Base-by-base conservation (phyloP, 768 basidiomycete species). In the Pleurotus djamor region DNA sequence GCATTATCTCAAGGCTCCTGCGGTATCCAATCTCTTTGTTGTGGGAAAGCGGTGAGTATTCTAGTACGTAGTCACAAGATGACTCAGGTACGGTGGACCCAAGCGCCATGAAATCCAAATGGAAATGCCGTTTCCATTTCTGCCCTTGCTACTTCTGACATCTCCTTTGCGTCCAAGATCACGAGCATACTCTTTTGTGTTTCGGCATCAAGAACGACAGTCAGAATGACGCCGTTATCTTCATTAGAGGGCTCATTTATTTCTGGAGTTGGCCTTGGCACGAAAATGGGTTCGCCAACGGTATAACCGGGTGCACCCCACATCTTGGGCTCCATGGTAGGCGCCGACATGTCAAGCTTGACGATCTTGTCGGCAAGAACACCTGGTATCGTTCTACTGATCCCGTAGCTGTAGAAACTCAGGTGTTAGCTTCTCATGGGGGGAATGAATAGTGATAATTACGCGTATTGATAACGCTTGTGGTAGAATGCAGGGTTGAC, bases 221-320 rank as follows among this genome's bases (percentile, higher is more conserved):
- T 73, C 54, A 77, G 54, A 21, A 77, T 63, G 2, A 76, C 73
- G 0, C 76, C 76, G 9, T 71, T 73, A 51, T 76, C 76, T 48
- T 77, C 76, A 13, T 21, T 17, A 0, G 52, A 60, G 0, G 59
- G 61, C 1, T 7, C 8, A 9, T 10, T 33, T 1, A 10, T 16
- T 10, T 17, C 9, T 13, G 1, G 28, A 14, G 64, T 66, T 0
- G 76, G 73, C n/a, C 70, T 48, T 1, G 67, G 52, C 9, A 75
- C 66, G 35, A 77, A 77, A 43, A 77, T 72, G 14, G 76, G 71
- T 61, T 77, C 75, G 12, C 74, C 68, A 4, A 75, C 70, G 8
- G 55, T 73, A 44, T 73, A 69, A 32, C 68, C 70, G 6, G 67
- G 54, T 1, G 63, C 57, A 7, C 59, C 65, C 74, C 75, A 75